Percentiles rank a stretch among this genome's conserved stretches.
These are phyloP conservation scores for Scheffersomyces coipomensis DNA, from an alignment of 805 yeast species.

Conservation along the genomic window DNA sequence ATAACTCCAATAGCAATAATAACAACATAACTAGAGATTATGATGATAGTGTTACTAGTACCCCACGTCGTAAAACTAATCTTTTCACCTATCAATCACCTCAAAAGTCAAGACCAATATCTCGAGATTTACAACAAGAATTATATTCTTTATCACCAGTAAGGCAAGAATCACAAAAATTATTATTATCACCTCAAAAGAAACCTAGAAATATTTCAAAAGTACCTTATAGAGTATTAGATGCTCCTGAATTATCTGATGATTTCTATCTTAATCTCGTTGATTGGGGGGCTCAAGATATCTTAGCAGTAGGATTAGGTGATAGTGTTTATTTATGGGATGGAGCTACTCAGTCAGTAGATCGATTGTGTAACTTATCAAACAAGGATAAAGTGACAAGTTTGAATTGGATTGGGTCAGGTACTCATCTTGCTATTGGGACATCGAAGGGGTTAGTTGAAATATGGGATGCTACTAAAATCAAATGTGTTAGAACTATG, in stretches of 20 bases:
- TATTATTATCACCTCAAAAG: constrained; percentile 79
- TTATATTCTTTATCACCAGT: constrained; percentile 83
- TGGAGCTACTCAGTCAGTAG: constrained; percentile 79
- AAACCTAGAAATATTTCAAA: constrained; percentile 75
- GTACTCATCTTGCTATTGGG: constrained; percentile 93
- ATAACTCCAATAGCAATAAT: constrained; percentile 13
- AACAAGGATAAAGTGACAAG: constrained; percentile 74
- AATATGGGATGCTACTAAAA: constrained; percentile 88
- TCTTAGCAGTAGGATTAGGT: constrained; percentile 87
- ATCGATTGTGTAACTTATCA: constrained; percentile 68
- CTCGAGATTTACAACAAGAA: constrained; percentile 67
- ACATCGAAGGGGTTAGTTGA: constrained; percentile 84
- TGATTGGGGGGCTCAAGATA: constrained; percentile 93
- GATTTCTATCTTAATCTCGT: constrained; percentile 89
- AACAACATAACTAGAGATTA: constrained; percentile 2
- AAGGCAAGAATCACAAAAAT: constrained; percentile 78
- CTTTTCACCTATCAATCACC: constrained; percentile 77
- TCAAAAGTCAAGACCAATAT: constrained; percentile 55
- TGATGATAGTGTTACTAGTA: constrained; percentile 21
- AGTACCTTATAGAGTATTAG: constrained; percentile 89
- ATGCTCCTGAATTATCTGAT: constrained; percentile 93
- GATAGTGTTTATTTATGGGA: constrained; percentile 89
- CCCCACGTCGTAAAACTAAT: constrained; percentile 52
- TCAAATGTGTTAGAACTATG: constrained; percentile 84
- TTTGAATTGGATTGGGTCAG: constrained; percentile 90